Evolutionary conservation across 257 asterid genomes (phyloP).

Genomic region (Penstemon eatonii): DNA sequence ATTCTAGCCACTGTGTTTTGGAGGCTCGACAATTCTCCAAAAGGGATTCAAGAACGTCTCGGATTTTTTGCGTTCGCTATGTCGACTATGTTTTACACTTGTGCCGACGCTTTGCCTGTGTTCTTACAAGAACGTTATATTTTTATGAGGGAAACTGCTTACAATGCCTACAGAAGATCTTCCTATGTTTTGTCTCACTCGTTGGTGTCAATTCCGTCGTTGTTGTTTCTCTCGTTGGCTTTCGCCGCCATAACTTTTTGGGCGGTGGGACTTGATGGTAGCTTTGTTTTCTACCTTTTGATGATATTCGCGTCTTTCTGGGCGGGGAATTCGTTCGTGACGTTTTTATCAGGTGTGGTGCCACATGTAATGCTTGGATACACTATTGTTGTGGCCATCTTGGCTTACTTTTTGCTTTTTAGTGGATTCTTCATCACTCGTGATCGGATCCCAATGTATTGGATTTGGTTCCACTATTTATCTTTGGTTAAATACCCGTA

Average conservation of each 20-base stretch:
- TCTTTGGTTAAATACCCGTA: conserved; percentile 78
- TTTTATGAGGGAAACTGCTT: conserved; percentile 74
- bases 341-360: conserved; percentile 72
- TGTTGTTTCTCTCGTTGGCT: conserved; percentile 50
- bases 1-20: conserved; percentile 72
- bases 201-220: conserved; percentile 52
- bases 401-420: conserved; percentile 73
- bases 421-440: conserved; percentile 80
- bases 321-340: conserved; percentile 82
- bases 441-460: conserved; percentile 68
- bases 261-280: conserved; percentile 73
- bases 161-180: conserved; percentile 65
- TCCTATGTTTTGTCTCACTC: conserved; percentile 76
- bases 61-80: conserved; percentile 80
- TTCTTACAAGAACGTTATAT: conserved; percentile 74
- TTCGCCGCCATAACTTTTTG: conserved; percentile 67
- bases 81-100: conserved; percentile 78
- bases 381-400: conserved; percentile 66
- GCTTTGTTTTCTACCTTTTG: conserved; percentile 58
- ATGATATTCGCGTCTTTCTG: conserved; percentile 70
- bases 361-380: conserved; percentile 85
- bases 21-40: conserved; percentile 65
- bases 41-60: conserved; percentile 66
- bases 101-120: conserved; percentile 76
- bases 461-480: conserved; percentile 90